Evolutionary conservation across 352 stramenopile species (phyloP), one percentile per base, ranked within the genome.

Genomic region (Phytophthora cactorum): DNA sequence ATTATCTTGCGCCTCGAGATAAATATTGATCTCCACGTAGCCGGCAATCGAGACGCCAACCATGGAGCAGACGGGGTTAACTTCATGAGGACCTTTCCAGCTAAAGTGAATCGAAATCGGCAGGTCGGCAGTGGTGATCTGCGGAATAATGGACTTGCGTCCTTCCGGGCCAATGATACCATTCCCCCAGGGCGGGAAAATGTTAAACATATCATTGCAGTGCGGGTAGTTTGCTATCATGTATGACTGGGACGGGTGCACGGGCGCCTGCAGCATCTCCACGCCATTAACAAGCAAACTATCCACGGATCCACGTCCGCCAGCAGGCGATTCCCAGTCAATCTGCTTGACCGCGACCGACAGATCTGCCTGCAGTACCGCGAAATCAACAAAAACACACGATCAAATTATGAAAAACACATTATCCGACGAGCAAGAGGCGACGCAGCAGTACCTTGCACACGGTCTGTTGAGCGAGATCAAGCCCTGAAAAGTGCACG

Each of bases 181-280:
- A 68, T 95, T 95, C 14, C 81, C 82, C 55, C 78, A 91, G 2
- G 88, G 88, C 32, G 88, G 82, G 17, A 95, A 89, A 45, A 95
- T 73, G 51, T 90, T 92, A 62, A 84, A 95, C 81, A 93, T 90
- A 59, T 95, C 88, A 59, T 91, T 85, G 64, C 88, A 95, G 53
- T 95, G 86, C 34, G 88, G 88, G 54, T 95, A 95, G 62, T 95
- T 90, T 46, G 72, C 56, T 14, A 80, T 49, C 14, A 82, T 34
- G 61, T 95, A 95, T 3, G 86, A 75, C 43, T 87, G 73, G 0
- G 78, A 90, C 41, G 88, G 88, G 46, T 78, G 75, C 44, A 93
- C 80, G 1, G 77, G 80, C 3, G 70, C 69, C 11, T 51, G 59
- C 12, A 95, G 72, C 53, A 93, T 68, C 62, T 95, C 84, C 1